Percentiles rank a stretch among this genome's conserved stretches.
These are phyloP conservation scores for Diaporthe capsici DNA, from an alignment of 2,329 filamentous ascomycete species.

Conservation along the genomic window DNA sequence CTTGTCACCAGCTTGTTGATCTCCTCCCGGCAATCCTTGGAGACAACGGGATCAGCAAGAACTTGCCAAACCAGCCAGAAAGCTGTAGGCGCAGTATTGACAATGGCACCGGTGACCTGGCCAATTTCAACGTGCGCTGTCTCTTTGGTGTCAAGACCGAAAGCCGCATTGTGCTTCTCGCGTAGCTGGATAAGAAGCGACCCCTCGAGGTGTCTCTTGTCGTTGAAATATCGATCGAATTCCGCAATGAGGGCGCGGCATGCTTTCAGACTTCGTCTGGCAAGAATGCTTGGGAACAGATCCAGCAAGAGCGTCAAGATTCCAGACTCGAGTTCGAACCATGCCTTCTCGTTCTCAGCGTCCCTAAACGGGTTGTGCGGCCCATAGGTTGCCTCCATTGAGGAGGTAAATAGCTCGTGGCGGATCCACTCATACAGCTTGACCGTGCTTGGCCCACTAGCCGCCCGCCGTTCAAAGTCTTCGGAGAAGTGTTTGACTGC, in stretches of 20 bases:
- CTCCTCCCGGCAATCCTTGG: not conserved
- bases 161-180: slow-evolving; percentile 28
- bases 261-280: slow-evolving; percentile 1
- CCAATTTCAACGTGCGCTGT: slow-evolving; percentile 27
- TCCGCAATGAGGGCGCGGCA: slow-evolving; percentile 2
- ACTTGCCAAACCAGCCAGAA: slow-evolving; percentile 32
- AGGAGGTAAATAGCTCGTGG: slow-evolving; percentile 7
- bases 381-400: slow-evolving; percentile 27
- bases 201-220: slow-evolving; percentile 9
- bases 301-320: not conserved
- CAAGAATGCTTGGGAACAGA: not conserved
- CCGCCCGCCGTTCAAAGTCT: not conserved
- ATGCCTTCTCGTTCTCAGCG: not conserved
- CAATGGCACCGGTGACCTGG: slow-evolving; percentile 18
- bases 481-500: slow-evolving; percentile 1
- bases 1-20: not conserved
- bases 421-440: slow-evolving; percentile 27
- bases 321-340: slow-evolving; percentile 9
- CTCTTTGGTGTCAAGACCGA: slow-evolving; percentile 16
- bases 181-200: slow-evolving; percentile 24
- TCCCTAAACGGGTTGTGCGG: slow-evolving; percentile 27
- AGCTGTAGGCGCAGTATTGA: slow-evolving; percentile 21
- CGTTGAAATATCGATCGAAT: slow-evolving; percentile 15
- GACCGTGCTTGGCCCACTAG: not conserved
- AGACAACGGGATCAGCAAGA: slow-evolving; percentile 16